Conservation (phyloP, 257 asterid genomes). For the Solanum sejunctum region DNA sequence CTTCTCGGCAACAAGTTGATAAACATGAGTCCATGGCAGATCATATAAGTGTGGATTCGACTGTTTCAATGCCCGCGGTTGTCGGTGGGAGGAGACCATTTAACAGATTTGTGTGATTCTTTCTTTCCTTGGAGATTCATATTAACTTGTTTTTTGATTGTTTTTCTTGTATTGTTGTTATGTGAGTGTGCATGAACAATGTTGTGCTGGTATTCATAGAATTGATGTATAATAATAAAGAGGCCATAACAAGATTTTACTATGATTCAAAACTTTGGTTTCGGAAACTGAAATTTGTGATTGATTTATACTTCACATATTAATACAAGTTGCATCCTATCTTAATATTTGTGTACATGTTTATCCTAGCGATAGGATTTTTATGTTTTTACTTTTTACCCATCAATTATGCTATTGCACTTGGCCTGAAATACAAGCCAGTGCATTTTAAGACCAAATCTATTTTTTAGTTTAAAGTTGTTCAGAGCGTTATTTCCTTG, state of each 20-base stretch:
- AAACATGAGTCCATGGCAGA: conserved; percentile 40
- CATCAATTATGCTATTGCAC: too few species aligned
- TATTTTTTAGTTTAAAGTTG: too few species aligned
- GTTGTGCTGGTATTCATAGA: conserved; percentile 11
- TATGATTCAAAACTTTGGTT: background rate
- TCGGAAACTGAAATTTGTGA: too few species aligned
- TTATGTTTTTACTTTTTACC: too few species aligned
- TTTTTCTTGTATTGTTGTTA: background rate
- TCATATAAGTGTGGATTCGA: conserved; percentile 45
- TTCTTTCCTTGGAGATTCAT: background rate
- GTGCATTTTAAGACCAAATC: too few species aligned
- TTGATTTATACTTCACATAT: too few species aligned
- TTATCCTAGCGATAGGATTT: too few species aligned
- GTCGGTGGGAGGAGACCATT: conserved; percentile 78
- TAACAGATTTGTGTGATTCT: conserved; percentile 85
- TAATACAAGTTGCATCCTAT: too few species aligned
- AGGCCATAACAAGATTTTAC: background rate
- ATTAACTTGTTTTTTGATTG: background rate
- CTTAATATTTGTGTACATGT: too few species aligned
- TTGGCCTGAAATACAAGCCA: too few species aligned
- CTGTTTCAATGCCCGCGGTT: conserved; percentile 66
- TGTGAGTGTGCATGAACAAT: conserved; percentile 18
- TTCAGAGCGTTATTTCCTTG: too few species aligned
- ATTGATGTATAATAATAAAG: conserved; percentile 25
- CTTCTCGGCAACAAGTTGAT: conserved; percentile 35